These are phyloP conservation scores for Colletotrichum musicola DNA, from an alignment of 2,329 filamentous ascomycete species.

Conservation along the genomic window DNA sequence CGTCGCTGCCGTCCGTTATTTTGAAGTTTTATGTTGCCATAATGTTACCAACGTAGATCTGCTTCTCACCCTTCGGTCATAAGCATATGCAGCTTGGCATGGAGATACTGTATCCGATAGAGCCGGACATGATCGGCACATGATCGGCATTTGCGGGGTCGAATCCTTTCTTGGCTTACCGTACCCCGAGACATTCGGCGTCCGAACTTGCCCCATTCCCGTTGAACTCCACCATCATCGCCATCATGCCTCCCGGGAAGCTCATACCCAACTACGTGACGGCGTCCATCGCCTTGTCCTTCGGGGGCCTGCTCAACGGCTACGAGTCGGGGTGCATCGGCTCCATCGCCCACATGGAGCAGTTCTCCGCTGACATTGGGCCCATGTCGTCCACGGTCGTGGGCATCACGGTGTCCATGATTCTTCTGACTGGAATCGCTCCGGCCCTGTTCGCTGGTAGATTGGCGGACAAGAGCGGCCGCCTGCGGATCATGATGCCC, in stretches of 20 bases:
- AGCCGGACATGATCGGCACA: too few relatives aligned
- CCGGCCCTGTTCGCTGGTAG: conserved; percentile 67
- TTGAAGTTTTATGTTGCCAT: too few relatives aligned
- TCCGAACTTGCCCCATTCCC: too few relatives aligned
- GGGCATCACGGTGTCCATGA: conserved; percentile 70
- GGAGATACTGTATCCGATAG: too few relatives aligned
- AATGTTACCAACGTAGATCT: too few relatives aligned
- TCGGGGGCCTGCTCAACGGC: conserved; percentile 41
- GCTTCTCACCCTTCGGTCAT: too few relatives aligned
- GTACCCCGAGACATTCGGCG: too few relatives aligned
- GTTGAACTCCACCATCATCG: too few relatives aligned
- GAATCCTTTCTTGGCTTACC: too few relatives aligned
- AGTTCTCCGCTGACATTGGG: conserved; percentile 55
- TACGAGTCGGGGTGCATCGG: conserved; percentile 53
- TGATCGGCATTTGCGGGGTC: too few relatives aligned
- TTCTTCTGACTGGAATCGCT: conserved; percentile 55
- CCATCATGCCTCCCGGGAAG: not conserved
- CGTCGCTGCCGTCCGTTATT: too few relatives aligned
- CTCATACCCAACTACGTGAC: conserved; percentile 2
- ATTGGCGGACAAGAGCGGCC: conserved; percentile 64
- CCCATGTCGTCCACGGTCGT: conserved; percentile 63
- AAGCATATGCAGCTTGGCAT: too few relatives aligned
- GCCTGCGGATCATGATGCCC: conserved; percentile 58
- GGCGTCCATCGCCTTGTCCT: not conserved
- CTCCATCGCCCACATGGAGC: conserved; percentile 48